phyloP scores from a whole-genome alignment of 73 alveolate species.

The Tetrahymena malaccensis region DNA sequence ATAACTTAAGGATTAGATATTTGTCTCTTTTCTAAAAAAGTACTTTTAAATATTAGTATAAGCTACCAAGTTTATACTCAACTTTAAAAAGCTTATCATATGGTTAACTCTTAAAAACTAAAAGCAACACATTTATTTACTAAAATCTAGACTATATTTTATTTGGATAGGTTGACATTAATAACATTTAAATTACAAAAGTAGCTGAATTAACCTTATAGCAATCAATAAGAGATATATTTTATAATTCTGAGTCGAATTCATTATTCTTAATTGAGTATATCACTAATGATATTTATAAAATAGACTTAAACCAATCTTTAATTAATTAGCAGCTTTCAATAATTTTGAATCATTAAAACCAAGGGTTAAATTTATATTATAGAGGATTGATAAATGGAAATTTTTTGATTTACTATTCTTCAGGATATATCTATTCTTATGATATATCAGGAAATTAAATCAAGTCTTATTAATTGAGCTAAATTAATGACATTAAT shows the following conservation, averaged over 20 bases:
- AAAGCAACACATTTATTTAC: background rate
- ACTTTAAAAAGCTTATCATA: background rate
- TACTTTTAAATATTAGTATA: background rate
- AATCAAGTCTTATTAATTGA: background rate
- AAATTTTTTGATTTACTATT: background rate
- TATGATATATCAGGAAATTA: background rate
- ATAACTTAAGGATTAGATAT: background rate
- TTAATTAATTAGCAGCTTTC: background rate
- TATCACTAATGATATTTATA: background rate
- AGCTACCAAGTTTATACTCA: background rate
- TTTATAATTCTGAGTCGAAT: background rate
- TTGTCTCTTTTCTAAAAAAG: background rate
- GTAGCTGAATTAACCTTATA: background rate
- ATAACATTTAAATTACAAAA: background rate
- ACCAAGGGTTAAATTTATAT: background rate
- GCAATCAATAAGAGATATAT: background rate
- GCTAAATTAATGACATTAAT: background rate
- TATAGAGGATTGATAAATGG: background rate
- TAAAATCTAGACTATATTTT: background rate
- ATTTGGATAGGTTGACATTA: background rate
- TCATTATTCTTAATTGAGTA: background rate
- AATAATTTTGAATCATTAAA: background rate
- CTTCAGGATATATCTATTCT: background rate
- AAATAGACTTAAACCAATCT: background rate
- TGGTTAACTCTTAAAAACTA: background rate